Percentiles rank a stretch among this genome's conserved stretches.
Evolutionary conservation across 805 yeast genomes (phyloP).

Genomic region (Cyberlindnera euphorbiiphila): DNA sequence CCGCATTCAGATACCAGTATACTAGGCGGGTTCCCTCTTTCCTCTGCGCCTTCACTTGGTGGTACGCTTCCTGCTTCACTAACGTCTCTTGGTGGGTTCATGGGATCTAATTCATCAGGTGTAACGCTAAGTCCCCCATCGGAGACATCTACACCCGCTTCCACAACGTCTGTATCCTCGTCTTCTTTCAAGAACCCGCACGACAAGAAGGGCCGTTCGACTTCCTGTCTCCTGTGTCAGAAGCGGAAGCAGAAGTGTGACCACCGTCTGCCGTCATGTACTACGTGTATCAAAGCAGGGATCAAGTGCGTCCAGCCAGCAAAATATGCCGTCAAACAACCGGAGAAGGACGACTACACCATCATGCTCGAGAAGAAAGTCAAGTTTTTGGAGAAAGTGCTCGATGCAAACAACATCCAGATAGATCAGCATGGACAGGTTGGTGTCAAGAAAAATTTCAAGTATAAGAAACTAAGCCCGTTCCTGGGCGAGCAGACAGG

Average conservation of each 20-base stretch:
- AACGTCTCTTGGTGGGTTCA: background rate
- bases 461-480: conserved; percentile 38
- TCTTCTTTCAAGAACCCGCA: conserved; percentile 20
- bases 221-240: conserved; percentile 54
- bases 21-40: conserved; percentile 12
- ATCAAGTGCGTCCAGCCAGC: conserved; percentile 62
- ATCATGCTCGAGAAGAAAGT: conserved; percentile 52
- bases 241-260: conserved; percentile 63
- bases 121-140: conserved; percentile 4
- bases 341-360: conserved; percentile 55
- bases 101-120: background rate
- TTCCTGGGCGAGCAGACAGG: conserved; percentile 23
- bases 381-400: conserved; percentile 44
- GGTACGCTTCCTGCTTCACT: background rate
- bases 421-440: conserved; percentile 27
- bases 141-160: conserved; percentile 6
- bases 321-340: conserved; percentile 44
- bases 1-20: conserved; percentile 6
- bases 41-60: conserved; percentile 1
- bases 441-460: conserved; percentile 30
- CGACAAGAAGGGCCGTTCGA: conserved; percentile 53
- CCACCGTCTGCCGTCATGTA: conserved; percentile 59
- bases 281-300: conserved; percentile 62
- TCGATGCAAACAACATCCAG: conserved; percentile 32
- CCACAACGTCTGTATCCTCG: conserved; percentile 5